Percentiles rank a stretch among this genome's conserved stretches.
These are phyloP conservation scores for Colletotrichum gloeosporioides DNA, from an alignment of 2,329 filamentous ascomycete species.

Conservation along the genomic window DNA sequence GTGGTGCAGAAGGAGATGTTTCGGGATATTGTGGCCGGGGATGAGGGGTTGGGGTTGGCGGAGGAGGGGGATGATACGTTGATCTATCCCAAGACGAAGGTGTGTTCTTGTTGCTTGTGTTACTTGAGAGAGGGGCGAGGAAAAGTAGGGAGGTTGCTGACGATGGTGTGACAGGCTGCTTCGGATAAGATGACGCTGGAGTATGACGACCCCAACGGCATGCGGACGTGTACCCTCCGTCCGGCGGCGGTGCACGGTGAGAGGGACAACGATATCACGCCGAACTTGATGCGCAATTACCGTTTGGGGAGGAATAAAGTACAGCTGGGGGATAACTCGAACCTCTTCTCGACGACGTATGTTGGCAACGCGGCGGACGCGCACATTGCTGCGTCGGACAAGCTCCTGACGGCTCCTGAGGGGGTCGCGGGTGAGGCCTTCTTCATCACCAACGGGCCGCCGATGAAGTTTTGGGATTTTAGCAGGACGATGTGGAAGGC, in stretches of 20 bases:
- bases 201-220: constrained; percentile 7
- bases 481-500: constrained; percentile 58
- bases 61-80: constrained; percentile 3
- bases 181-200: constrained; percentile 19
- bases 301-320: constrained; percentile 59
- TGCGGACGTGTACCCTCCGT: constrained; percentile 20
- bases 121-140: background rate
- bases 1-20: constrained; percentile 64
- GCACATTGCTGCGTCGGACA: constrained; percentile 64
- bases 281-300: constrained; percentile 60
- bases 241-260: constrained; percentile 23
- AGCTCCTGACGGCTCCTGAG: constrained; percentile 52
- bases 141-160: background rate
- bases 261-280: constrained; percentile 59
- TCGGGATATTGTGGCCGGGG: constrained; percentile 62
- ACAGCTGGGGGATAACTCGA: constrained; percentile 65
- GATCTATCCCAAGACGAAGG: constrained; percentile 67
- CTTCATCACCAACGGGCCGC: constrained; percentile 69
- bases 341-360: constrained; percentile 72
- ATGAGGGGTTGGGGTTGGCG: constrained; percentile 59
- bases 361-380: constrained; percentile 68
- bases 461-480: constrained; percentile 68
- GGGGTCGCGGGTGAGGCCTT: constrained; percentile 65
- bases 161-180: background rate
- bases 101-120: constrained; percentile 26